A percentile compares a stretch with the other conserved stretches of the same genome.
Conservation (phyloP, 768 basidiomycete genomes). For the Rhizopogon roseolus region DNA sequence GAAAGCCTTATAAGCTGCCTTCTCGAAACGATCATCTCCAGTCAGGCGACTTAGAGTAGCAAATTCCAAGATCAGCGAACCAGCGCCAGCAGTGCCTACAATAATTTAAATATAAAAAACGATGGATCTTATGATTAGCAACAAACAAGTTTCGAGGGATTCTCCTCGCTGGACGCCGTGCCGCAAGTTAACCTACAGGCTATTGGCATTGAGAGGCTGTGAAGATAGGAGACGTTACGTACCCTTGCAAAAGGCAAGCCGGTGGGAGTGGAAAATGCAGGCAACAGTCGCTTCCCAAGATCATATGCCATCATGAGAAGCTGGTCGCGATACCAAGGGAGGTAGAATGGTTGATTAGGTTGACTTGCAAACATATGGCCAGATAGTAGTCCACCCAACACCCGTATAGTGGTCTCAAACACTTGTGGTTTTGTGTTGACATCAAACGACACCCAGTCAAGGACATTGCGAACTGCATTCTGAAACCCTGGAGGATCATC, state of each 20-base stretch:
- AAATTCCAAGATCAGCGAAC: conserved; percentile 91
- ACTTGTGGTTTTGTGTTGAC: conserved; percentile 96
- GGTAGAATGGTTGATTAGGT: conserved; percentile 58
- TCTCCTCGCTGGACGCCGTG: conserved; percentile 76
- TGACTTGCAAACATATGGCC: conserved; percentile 80
- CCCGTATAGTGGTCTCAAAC: conserved; percentile 94
- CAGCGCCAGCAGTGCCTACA: conserved; percentile 86
- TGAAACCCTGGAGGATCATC: conserved; percentile 77
- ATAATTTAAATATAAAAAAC: conserved; percentile 4
- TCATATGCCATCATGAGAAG: conserved; percentile 80
- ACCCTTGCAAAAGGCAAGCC: conserved; percentile 92
- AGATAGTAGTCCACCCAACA: conserved; percentile 85
- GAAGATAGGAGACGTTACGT: conserved; percentile 6
- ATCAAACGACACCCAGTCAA: conserved; percentile 84
- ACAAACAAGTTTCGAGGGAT: conserved; percentile 80
- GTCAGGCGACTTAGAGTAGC: conserved; percentile 89
- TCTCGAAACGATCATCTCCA: conserved; percentile 86
- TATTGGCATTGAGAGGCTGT: background rate
- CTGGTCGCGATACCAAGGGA: conserved; percentile 84
- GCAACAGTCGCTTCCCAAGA: conserved; percentile 79
- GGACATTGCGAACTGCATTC: conserved; percentile 76
- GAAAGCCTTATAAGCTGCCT: conserved; percentile 84
- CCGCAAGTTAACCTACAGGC: conserved; percentile 70
- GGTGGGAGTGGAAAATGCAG: conserved; percentile 89
- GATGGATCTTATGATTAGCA: background rate